A percentile compares a stretch with the other conserved stretches of the same genome.
Evolutionary conservation across 768 basidiomycete genomes (phyloP).

Genomic region (Leccinum aurantiacum): DNA sequence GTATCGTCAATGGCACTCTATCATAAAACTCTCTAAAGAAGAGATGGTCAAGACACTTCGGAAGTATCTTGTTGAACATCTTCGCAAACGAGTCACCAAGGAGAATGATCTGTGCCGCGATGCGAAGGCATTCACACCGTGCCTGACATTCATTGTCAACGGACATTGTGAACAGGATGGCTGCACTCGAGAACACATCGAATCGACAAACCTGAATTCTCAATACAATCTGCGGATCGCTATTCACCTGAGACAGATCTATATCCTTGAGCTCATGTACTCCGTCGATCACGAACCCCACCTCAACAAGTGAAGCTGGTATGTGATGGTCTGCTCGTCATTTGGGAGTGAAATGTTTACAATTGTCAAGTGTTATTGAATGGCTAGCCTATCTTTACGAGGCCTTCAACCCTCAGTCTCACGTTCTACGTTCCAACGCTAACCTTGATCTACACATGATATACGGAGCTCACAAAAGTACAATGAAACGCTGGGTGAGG

Average conservation of each 20-base stretch:
- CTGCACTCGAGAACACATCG: conserved; percentile 42
- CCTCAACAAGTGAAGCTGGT: conserved; percentile 6
- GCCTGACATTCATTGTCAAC: conserved; percentile 35
- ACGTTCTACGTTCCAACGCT: conserved; percentile 44
- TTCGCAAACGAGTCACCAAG: conserved; percentile 30
- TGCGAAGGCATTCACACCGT: conserved; percentile 38
- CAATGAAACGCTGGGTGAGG: conserved; percentile 48
- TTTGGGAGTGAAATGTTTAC: not conserved
- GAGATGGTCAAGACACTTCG: conserved; percentile 27
- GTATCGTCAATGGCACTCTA: not conserved
- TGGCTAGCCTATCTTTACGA: conserved; percentile 48
- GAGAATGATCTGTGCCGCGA: conserved; percentile 35
- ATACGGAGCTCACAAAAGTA: conserved; percentile 4
- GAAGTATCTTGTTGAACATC: conserved; percentile 24
- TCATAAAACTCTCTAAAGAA: conserved; percentile 13
- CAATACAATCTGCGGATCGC: conserved; percentile 44
- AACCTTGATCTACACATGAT: conserved; percentile 27
- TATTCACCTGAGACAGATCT: conserved; percentile 49
- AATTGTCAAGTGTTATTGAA: conserved; percentile 1
- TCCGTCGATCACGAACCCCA: conserved; percentile 8
- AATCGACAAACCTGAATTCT: conserved; percentile 22
- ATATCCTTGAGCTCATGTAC: conserved; percentile 40
- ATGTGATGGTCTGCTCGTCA: not conserved
- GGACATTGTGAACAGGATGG: conserved; percentile 31
- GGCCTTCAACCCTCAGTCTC: conserved; percentile 46